Evolutionary conservation across 345 rosid species (phyloP), one percentile per base, ranked within the genome.

Genomic region (Cardamine resedifolia): DNA sequence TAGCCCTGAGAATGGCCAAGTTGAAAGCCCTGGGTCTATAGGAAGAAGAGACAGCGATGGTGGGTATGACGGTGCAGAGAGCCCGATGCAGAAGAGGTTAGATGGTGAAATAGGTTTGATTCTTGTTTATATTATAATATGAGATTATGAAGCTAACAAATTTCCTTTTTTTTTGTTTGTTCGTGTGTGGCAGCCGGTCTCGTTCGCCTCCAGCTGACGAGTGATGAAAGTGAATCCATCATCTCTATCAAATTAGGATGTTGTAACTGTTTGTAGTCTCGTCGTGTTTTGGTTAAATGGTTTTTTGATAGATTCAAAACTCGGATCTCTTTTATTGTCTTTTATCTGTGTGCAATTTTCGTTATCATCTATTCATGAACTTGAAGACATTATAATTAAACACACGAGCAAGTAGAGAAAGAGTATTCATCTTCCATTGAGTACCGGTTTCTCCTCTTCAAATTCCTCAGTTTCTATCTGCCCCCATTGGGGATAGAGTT

Each of bases 21-120:
- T 79, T 43, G 94, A 81, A 47, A 92, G 96, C 81, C 95, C 92
- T 11, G 49, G 76, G 30, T 71, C 80, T 14, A 47, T 69, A 3
- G 76, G 61, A 59, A 64, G 72, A 63, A 70, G 71, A 20, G 76
- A 71, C 57, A 71, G 80, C n/a, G 61, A 69, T 57, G 75, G 72
- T 63, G 75, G 72, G 14, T 71, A 72, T 9, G 73, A 72, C 66
- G 81, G 81, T 60, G 77, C 36, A 24, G 81, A 53, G 23, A 77
- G 78, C 61, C 81, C 77, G 0, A 67, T 60, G 58, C 78, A 55
- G 39, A 59, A 77, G 69, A 77, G 80, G 76, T 77, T 39, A 52
- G 76, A 19, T 50, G 9, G 9, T 74, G 34, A 57, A 16, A 19
- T 4, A 4, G 26, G 44, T 68, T 21, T 3, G 49, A 21, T 39